Conservation (phyloP, 306 rosid species). For the Vigna mungo region DNA sequence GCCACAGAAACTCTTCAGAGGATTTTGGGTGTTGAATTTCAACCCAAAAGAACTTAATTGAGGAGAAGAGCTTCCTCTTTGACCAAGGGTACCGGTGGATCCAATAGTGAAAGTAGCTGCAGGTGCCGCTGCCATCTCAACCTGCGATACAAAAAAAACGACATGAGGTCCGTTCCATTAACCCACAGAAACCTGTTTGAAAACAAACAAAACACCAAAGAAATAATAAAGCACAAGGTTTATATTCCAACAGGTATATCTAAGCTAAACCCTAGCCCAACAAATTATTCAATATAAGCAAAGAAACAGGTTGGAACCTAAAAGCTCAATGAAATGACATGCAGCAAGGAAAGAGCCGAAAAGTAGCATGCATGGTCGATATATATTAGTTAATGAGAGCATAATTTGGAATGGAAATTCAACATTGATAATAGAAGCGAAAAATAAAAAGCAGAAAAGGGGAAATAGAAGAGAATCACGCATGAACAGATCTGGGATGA, state of each 20-base stretch:
- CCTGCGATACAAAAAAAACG: conserved; percentile 29
- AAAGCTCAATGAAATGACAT: not conserved
- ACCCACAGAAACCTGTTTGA: not conserved
- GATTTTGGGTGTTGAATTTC: conserved; percentile 59
- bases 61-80: conserved; percentile 57
- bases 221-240: not conserved
- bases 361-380: not conserved
- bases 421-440: not conserved
- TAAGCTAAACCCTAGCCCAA: not conserved
- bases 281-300: not conserved
- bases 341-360: not conserved
- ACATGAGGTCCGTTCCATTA: conserved; percentile 2
- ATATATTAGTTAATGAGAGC: not conserved
- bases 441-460: not conserved
- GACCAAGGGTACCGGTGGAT: conserved; percentile 53
- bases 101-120: conserved; percentile 70
- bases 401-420: conserved; percentile 9
- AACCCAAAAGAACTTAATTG: conserved; percentile 60
- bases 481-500: conserved; percentile 26
- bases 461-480: not conserved
- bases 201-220: not conserved
- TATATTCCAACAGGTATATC: not conserved
- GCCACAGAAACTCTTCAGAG: conserved; percentile 71
- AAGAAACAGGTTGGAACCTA: not conserved
- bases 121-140: conserved; percentile 80